These are phyloP conservation scores for Cicer pinnatifidum DNA, from an alignment of 306 rosid genomes.

Conservation along the genomic window DNA sequence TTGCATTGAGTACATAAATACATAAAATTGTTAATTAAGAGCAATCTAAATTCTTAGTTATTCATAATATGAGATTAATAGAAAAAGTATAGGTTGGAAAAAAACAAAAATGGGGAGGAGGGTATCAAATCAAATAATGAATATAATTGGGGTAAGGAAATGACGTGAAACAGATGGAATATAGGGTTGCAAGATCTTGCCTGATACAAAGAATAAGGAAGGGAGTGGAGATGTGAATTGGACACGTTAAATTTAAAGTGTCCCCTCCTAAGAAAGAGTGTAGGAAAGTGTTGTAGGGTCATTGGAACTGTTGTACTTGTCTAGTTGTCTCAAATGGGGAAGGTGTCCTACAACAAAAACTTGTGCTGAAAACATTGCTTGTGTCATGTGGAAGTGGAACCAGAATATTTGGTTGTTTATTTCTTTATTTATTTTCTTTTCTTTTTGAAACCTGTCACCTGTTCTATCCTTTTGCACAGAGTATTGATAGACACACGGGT, in stretches of 20 bases:
- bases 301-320: conserved; percentile 43
- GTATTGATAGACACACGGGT: background rate
- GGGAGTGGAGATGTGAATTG: conserved; percentile 52
- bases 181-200: conserved; percentile 74
- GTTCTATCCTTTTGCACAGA: background rate
- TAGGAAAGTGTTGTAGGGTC: conserved; percentile 51
- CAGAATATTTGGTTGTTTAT: conserved; percentile 50
- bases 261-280: conserved; percentile 43
- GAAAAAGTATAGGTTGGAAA: too few relatives aligned
- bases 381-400: conserved; percentile 48
- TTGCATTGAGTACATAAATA: too few relatives aligned
- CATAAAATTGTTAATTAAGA: too few relatives aligned
- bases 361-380: conserved; percentile 39
- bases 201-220: conserved; percentile 59
- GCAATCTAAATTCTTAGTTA: too few relatives aligned
- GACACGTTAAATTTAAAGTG: conserved; percentile 49
- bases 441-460: conserved; percentile 10
- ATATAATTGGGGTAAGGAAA: conserved; percentile 34
- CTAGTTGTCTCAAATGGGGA: conserved; percentile 49
- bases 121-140: conserved; percentile 7
- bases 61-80: too few relatives aligned
- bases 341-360: conserved; percentile 23
- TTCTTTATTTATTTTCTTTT: conserved; percentile 32
- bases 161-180: conserved; percentile 59
- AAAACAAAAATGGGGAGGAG: too few relatives aligned